Percentiles rank a stretch among this genome's conserved stretches.
Evolutionary conservation across 106 monocot species (phyloP).

Genomic region (Dendrobium nobile): DNA sequence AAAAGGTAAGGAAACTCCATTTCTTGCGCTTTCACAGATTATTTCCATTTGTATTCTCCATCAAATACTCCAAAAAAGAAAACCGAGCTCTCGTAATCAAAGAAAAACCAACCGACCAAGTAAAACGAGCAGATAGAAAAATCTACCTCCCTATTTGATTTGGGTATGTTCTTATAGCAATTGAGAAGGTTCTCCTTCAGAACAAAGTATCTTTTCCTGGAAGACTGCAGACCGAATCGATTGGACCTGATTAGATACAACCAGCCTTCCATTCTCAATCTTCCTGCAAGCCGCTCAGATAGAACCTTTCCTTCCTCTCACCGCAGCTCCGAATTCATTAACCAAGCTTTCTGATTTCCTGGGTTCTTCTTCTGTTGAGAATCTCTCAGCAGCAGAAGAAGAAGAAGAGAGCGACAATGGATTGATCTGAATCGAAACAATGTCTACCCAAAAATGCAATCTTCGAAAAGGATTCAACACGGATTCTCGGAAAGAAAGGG

Average conservation of each 20-base stretch:
- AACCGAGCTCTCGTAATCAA: background rate
- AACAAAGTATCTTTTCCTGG: constrained; percentile 48
- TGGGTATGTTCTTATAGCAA: constrained; percentile 40
- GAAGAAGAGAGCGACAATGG: background rate
- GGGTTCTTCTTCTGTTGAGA: constrained; percentile 13
- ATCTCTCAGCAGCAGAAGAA: constrained; percentile 4
- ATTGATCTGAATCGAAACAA: background rate
- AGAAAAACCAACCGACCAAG: background rate
- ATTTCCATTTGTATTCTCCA: background rate
- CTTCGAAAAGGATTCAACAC: background rate
- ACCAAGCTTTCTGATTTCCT: background rate
- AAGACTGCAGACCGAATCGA: constrained; percentile 45
- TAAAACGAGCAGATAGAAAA: background rate
- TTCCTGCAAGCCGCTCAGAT: background rate
- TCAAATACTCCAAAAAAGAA: background rate
- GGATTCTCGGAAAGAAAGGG: background rate
- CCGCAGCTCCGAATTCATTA: background rate
- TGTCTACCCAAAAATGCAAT: background rate
- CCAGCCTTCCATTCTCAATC: constrained; percentile 51
- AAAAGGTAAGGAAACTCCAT: background rate
- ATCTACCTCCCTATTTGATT: constrained; percentile 6
- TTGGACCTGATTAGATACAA: constrained; percentile 58
- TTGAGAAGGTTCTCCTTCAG: constrained; percentile 41
- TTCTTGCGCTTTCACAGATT: background rate
- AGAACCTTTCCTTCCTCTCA: background rate